Base-by-base conservation (phyloP, 1,139 yeast species). In the Yarrowia galli region DNA sequence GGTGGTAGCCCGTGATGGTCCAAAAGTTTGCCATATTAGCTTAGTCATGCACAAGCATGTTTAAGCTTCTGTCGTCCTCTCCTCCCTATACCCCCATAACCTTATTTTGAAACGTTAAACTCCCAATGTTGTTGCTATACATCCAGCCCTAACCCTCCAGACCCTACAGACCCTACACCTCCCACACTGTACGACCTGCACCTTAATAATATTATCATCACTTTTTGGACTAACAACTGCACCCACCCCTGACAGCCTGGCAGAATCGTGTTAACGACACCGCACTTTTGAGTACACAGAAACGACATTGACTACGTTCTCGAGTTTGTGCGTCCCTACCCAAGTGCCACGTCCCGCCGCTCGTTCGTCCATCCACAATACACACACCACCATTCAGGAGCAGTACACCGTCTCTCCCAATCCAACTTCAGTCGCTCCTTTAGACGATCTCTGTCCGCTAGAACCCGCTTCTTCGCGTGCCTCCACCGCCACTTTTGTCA, bases 341-440 rank as follows among this genome's bases (percentile, higher is more conserved):
- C 3, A 7, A 25, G 53, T 23, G 53, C 20, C 38, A 7, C 49
- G 32, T 22, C 49, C 1, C 49, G 18, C 18, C 49, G 15, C 36
- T 48, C 53, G 22, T 18, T 48, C 36, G 36, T 32, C n/a, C 13
- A 10, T 12, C 2, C 53, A 8, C 53, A 15, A 7, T n/a, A n/a
- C n/a, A 22, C 13, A 12, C 42, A 0, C 18, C 43, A 51, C 48
- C 63, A 56, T 56, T 54, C 60, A 36, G 25, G 63, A 56, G 63
- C 46, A 53, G 16, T 18, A 22, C 46, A 38, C 48, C 38, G 16
- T 25, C 25, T 25, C 67, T 36, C 32, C 60, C 16, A 60, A 15
- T 66, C 72, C 71, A 68, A 71, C 72, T 70, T 56, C 51, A 46
- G 68, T 68, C 72, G 64, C 71, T 71, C 72, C 64, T 71, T 71